These are phyloP conservation scores for Apiotrichum porosum DNA, from an alignment of 1,284 basidiomycete genomes.

Conservation along the genomic window DNA sequence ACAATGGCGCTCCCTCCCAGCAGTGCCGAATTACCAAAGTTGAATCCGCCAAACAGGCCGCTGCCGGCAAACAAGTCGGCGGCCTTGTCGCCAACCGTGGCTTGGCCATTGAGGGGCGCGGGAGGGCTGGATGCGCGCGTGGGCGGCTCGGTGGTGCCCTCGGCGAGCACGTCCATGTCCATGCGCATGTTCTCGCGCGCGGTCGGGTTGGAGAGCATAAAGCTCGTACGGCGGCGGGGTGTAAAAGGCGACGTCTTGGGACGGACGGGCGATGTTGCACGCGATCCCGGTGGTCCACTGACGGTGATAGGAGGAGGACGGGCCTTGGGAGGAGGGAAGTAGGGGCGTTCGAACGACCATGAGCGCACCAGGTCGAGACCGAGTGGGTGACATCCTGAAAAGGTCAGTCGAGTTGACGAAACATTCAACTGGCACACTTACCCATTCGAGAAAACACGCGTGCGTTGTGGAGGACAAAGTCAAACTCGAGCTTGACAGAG, in stretches of 20 bases:
- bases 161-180: conserved; percentile 68
- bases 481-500: conserved; percentile 78
- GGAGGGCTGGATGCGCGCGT: conserved; percentile 55
- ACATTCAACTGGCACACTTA: too few relatives aligned
- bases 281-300: neutral
- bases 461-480: conserved; percentile 87
- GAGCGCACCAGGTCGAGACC: conserved; percentile 78
- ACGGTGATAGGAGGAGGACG: conserved; percentile 2
- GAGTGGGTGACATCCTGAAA: conserved; percentile 79
- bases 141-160: conserved; percentile 50
- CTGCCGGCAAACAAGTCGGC: neutral
- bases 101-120: too few relatives aligned
- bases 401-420: too few relatives aligned
- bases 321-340: conserved; percentile 30
- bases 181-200: conserved; percentile 70
- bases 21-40: neutral
- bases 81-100: neutral
- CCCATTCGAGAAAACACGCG: conserved; percentile 90
- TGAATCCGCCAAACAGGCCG: conserved; percentile 1
- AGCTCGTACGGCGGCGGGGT: conserved; percentile 47
- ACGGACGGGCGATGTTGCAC: neutral
- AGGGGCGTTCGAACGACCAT: conserved; percentile 83
- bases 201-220: conserved; percentile 56
- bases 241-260: conserved; percentile 16
- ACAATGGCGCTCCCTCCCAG: neutral